Evolutionary conservation across 129 eudicot species (phyloP), one percentile per base, ranked within the genome.

Genomic region (Flaveria brownii): DNA sequence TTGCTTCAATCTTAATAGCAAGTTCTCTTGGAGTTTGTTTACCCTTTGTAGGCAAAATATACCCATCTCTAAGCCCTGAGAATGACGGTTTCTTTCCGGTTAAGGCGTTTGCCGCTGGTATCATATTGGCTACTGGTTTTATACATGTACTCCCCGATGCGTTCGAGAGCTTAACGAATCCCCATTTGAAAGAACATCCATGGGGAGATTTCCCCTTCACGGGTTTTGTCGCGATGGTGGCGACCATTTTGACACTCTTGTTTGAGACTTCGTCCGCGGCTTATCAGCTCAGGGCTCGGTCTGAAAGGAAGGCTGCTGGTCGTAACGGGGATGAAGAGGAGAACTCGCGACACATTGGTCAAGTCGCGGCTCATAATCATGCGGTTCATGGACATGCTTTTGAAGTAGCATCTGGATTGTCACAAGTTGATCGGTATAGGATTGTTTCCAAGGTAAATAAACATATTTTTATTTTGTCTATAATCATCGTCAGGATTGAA

Each of bases 101-200:
- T 16, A 87, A 87, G 66, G 81, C 88, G 1, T 87, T 87, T 64
- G 88, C 88, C 0, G 91, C 91, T 0, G 91, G 91, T 17, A 84
- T 87, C 16, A 87, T 87, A 41, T 43, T 87, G 71, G 83, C 90
- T 2, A 86, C 87, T 1, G 87, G 90, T 13, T 86, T 80, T 63
- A 71, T 86, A 6, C 90, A 86, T 75, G 69, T 86, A 42, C 82
- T 87, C 10, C 91, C 91, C 0, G 88, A 87, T 36, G 88, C 91
- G 9, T 87, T 87, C 23, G 73, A 78, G 11, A 75, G 42, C 36
- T 74, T 87, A 65, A 81, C 84, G 0, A 10, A 51, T 7, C 91
- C 91, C 0, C 74, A 82, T 64, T 72, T 87, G 43, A 72, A 59
- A 5, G 72, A 78, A n/a, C 59, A 70, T 11, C 82, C 84, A 2